phyloP scores from a whole-genome alignment of 1,284 basidiomycete genomes.

The Papiliotrema nemorosa region DNA sequence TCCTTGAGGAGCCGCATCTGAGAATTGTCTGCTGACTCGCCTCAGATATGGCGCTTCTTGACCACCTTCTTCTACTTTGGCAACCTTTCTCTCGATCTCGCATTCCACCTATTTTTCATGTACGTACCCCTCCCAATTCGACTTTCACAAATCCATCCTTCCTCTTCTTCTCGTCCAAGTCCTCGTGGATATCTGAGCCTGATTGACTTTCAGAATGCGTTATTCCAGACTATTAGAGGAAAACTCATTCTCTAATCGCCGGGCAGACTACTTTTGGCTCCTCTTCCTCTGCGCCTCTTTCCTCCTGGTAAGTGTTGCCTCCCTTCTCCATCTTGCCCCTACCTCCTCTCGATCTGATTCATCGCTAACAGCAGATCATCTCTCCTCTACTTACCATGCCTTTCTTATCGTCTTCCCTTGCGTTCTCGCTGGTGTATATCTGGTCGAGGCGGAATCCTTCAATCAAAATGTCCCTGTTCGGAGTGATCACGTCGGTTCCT shows the following conservation, averaged over 20 bases:
- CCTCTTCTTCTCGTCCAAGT: neutral
- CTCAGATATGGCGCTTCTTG: slow-evolving; percentile 76
- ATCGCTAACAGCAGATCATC: slow-evolving; percentile 56
- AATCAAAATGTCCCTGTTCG: slow-evolving; percentile 92
- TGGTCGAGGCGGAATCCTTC: slow-evolving; percentile 93
- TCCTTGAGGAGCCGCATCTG: neutral
- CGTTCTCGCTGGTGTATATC: slow-evolving; percentile 92
- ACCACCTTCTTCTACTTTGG: slow-evolving; percentile 98
- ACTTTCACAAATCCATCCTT: neutral
- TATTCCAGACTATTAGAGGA: slow-evolving; percentile 95
- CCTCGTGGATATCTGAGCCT: neutral
- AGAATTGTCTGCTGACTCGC: slow-evolving; percentile 2
- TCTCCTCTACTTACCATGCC: slow-evolving; percentile 85
- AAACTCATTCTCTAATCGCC: slow-evolving; percentile 83
- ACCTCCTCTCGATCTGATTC: neutral
- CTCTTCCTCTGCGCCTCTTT: slow-evolving; percentile 73
- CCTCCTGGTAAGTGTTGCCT: slow-evolving; percentile 63
- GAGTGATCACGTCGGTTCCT: slow-evolving; percentile 65
- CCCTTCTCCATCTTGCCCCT: neutral
- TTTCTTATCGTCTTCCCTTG: slow-evolving; percentile 61
- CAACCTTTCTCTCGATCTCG: slow-evolving; percentile 83
- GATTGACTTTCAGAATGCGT: slow-evolving; percentile 65
- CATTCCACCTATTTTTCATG: slow-evolving; percentile 99
- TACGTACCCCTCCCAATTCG: slow-evolving; percentile 55
- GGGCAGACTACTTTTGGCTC: slow-evolving; percentile 92